Base-by-base conservation (phyloP, 2,329 filamentous ascomycete species). In the Clonostachys sp. region DNA sequence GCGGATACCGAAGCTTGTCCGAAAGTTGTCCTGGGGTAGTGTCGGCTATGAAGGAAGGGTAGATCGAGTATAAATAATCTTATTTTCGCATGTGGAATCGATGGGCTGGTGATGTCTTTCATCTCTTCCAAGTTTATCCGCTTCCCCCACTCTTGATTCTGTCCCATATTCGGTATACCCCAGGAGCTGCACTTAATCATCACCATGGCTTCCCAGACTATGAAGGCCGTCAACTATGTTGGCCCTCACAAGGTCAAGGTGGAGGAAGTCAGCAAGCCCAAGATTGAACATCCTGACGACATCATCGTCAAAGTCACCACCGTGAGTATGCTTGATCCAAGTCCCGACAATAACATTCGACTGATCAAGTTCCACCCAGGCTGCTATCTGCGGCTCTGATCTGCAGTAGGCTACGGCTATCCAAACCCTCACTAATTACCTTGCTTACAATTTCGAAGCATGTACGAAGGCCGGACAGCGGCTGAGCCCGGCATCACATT, bases 401-500 rank as follows among this genome's bases (percentile, higher is more conserved):
- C 56, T 76, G 42, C 71, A 75, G 62, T 65, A 62, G 58, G 66
- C 55, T 8, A 36, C 45, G 10, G 10, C 13, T 12, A 10, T 30
- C 5, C 2, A 3, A 33, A 24, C 42, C 47, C 53, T 5, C 55
- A 12, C 2, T 46, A 51, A 1, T 51, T 46, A 35, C 50, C 52
- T 12, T 45, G 38, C 6, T 61, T 68, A 50, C 54, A 69, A 49
- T 30, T 8, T 30, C 24, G 24, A 63, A 81, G 64, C 60, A 83
- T 83, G 80, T 86, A 86, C 50, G 79, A 86, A 60, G 83, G 82
- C 2, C 65, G 82, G 45, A 86, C 81, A 1, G 80, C 81, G 6
- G 82, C 82, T 5, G 70, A 84, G 56, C 63, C 74, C 1, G 82
- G 82, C 4, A 72, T 86, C 34, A 80, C 81, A 2, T 85, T 86